Conservation (phyloP, 1,139 yeast genomes). For the Yamadazyma dushanensis region DNA sequence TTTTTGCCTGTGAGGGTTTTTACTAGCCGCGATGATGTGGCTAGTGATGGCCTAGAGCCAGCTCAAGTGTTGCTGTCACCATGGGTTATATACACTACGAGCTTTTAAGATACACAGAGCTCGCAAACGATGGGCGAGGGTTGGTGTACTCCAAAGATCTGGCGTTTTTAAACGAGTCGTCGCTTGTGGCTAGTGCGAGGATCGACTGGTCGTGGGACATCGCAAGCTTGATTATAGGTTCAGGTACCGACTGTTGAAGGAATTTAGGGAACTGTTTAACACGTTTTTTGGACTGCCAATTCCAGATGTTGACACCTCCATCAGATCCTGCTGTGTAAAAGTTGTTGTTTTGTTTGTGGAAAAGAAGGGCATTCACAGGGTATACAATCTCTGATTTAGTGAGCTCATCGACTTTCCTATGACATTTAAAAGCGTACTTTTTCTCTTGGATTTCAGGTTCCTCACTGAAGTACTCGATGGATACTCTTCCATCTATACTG, state of each 20-base stretch:
- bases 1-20: not conserved
- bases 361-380: slow-evolving; percentile 72
- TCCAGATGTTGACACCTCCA: slow-evolving; percentile 77
- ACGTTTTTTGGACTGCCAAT: slow-evolving; percentile 60
- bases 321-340: slow-evolving; percentile 83
- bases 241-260: slow-evolving; percentile 17
- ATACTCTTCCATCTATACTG: slow-evolving; percentile 87
- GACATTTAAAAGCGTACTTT: slow-evolving; percentile 82
- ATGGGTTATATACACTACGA: no score
- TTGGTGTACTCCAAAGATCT: slow-evolving; percentile 14
- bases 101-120: slow-evolving; percentile 13
- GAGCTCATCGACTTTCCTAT: slow-evolving; percentile 46
- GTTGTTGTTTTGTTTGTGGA: slow-evolving; percentile 46
- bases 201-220: slow-evolving; percentile 28
- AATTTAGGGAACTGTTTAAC: slow-evolving; percentile 58
- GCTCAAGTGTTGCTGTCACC: no score
- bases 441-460: slow-evolving; percentile 43
- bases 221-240: slow-evolving; percentile 52
- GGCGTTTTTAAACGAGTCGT: slow-evolving; percentile 50
- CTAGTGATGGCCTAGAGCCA: not conserved
- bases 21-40: slow-evolving; percentile 2
- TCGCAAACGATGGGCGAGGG: slow-evolving; percentile 13
- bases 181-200: slow-evolving; percentile 64
- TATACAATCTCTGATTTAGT: slow-evolving; percentile 62
- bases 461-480: slow-evolving; percentile 70